Base-by-base conservation (phyloP, 768 basidiomycete species). In the Cantharellus cinnabarinus region DNA sequence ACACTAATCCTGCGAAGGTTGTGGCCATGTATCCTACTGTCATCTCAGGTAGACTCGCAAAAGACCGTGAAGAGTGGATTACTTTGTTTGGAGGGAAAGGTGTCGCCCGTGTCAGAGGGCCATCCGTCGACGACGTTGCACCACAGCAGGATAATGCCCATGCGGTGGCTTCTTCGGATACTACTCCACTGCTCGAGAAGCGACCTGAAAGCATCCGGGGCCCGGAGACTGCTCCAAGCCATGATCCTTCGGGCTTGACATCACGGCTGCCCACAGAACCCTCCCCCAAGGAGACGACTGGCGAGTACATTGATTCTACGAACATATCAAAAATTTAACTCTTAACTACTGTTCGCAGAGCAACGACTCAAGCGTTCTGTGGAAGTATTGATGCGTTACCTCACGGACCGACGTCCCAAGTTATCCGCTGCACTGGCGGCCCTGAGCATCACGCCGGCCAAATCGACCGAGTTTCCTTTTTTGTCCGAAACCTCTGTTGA, bases 1-100 rank as follows among this genome's bases (percentile, higher is more conserved):
- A 97, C 63, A 74, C 91, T 64, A 93, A 93, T 65, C 95, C 95
- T 0, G 89, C 93, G 0, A 89, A 91, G 66, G 88, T 99, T 2
- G 76, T 98, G 29, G 84, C 91, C 1, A 72, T 98, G 3, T 99
- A 89, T 68, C 86, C 89, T 0, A 80, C 85, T 41, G 74, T 75
- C 7, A 78, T 98, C 2, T 77, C 89, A 1, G 94, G 94, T 3
- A 76, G 86, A 40, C 70, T 97, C 4, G 74, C 81, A 3, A 78
- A 84, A 0, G 78, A 81, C 5, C 76, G 71, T 50, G 81, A 82
- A 1, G 71, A 74, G 4, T 91, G 89, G 86, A 82, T 94, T 66
- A 73, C 76, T 3, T 70, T 93, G 2, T 95, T 87, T 67, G 93
- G 89, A 3, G 94, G 93, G 61, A 65, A 58, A 57, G 82, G 69